phyloP scores from a whole-genome alignment of 2,329 filamentous ascomycete genomes.

The Cercospora citrullina region DNA sequence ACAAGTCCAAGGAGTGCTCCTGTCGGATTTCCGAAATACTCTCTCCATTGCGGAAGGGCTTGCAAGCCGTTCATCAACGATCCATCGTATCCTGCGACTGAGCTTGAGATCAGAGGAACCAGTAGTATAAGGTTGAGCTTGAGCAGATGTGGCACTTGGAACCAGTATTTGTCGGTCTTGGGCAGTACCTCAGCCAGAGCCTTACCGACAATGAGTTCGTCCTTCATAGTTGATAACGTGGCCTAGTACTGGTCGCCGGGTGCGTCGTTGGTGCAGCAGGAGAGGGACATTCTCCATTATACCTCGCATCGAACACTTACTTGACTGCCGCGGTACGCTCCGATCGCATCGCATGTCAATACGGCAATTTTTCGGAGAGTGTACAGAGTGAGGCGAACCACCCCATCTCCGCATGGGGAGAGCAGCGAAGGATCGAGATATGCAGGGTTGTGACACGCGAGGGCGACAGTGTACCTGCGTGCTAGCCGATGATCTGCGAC shows the following conservation, averaged over 20 bases:
- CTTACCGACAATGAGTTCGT: slow-evolving; percentile 36
- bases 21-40: slow-evolving; percentile 44
- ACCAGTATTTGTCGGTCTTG: slow-evolving; percentile 47
- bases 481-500: background rate
- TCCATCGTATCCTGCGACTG: slow-evolving; percentile 49
- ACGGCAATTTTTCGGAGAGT: background rate
- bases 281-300: background rate
- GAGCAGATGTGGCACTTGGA: slow-evolving; percentile 45
- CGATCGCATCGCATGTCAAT: background rate
- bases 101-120: slow-evolving; percentile 47
- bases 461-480: slow-evolving; percentile 9
- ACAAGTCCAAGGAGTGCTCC: slow-evolving; percentile 43
- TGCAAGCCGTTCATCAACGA: slow-evolving; percentile 50
- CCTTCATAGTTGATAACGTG: slow-evolving; percentile 25
- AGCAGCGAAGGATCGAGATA: background rate
- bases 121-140: slow-evolving; percentile 49
- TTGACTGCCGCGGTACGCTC: background rate
- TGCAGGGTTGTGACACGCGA: background rate
- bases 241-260: no score
- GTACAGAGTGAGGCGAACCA: background rate
- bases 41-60: slow-evolving; percentile 42
- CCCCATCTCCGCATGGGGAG: background rate
- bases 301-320: background rate
- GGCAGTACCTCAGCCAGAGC: slow-evolving; percentile 44
- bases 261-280: background rate